Evolutionary conservation across 2,329 filamentous ascomycete genomes (phyloP).

Genomic region (Bisporella sp.): DNA sequence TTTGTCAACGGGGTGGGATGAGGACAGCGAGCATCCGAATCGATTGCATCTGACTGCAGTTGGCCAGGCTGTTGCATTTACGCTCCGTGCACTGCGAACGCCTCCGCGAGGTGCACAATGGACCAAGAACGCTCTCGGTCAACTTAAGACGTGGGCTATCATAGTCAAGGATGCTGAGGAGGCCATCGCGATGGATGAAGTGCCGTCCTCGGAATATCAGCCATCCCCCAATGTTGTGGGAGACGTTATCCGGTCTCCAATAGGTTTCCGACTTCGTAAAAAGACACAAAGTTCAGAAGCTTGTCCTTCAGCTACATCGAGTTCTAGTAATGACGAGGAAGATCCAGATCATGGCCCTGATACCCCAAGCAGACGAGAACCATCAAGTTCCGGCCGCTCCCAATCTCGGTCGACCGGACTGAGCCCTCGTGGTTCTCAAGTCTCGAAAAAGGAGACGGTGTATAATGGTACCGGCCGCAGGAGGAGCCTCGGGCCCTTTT

Average conservation of each 20-base stretch:
- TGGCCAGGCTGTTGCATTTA: conserved; percentile 1
- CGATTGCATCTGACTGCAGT: neutral
- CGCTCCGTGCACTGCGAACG: neutral
- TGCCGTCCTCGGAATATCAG: neutral
- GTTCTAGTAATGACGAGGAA: too few relatives aligned
- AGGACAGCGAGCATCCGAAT: neutral
- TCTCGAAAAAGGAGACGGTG: too few relatives aligned
- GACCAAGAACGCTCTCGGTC: neutral
- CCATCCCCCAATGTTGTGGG: neutral
- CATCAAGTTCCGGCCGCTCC: too few relatives aligned
- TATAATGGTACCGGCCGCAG: neutral
- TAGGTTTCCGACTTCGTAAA: neutral
- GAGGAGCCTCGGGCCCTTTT: neutral
- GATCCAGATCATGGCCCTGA: too few relatives aligned
- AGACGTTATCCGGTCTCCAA: neutral
- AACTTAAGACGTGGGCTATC: neutral
- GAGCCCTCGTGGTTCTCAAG: too few relatives aligned
- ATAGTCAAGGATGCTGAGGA: neutral
- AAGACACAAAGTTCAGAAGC: too few relatives aligned
- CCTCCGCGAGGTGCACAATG: neutral
- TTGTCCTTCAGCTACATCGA: too few relatives aligned
- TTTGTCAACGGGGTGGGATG: neutral
- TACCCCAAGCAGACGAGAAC: too few relatives aligned
- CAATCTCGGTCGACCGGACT: too few relatives aligned
- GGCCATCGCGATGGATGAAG: neutral